Percentiles rank a stretch among this genome's conserved stretches.
Evolutionary conservation across 441 rosid genomes (phyloP).

Genomic region (Biscutella laevigata): DNA sequence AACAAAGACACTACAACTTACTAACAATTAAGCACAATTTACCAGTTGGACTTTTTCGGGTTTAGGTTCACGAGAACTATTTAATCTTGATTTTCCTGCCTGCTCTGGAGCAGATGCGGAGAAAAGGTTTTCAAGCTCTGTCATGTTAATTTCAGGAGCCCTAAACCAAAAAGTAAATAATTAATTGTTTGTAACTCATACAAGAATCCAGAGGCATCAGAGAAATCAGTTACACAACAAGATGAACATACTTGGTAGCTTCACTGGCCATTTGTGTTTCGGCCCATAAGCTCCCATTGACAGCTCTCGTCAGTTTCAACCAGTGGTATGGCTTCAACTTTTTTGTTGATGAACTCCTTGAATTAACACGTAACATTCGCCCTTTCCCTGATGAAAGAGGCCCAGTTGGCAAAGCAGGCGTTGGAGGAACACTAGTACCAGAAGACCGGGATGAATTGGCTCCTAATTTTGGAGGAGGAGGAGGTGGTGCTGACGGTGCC

Average conservation of each 20-base stretch:
- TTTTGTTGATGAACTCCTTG: conserved; percentile 45
- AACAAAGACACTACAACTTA: not conserved
- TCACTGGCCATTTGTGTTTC: conserved; percentile 86
- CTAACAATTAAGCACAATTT: conserved; percentile 11
- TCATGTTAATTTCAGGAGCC: conserved; percentile 92
- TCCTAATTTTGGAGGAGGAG: conserved; percentile 33
- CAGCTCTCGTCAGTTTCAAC: conserved; percentile 89
- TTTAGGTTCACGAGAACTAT: conserved; percentile 47
- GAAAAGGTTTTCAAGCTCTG: conserved; percentile 88
- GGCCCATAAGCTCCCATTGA: conserved; percentile 95
- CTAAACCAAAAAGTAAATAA: conserved; percentile 29
- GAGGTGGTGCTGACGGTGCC: conserved; percentile 45
- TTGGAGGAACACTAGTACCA: conserved; percentile 33
- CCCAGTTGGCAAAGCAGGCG: conserved; percentile 55
- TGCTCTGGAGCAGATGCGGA: conserved; percentile 60
- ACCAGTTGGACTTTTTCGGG: conserved; percentile 91
- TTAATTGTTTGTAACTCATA: not conserved
- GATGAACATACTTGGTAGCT: conserved; percentile 53
- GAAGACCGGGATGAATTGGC: conserved; percentile 28
- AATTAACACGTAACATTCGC: conserved; percentile 54
- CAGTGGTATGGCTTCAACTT: conserved; percentile 94
- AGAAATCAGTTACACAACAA: conserved; percentile 4
- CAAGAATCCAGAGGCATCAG: conserved; percentile 5
- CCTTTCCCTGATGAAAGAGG: conserved; percentile 53
- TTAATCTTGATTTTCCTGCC: conserved; percentile 34